Base-by-base conservation (phyloP, 2,329 filamentous ascomycete species). In the Cytospora schulzeri region DNA sequence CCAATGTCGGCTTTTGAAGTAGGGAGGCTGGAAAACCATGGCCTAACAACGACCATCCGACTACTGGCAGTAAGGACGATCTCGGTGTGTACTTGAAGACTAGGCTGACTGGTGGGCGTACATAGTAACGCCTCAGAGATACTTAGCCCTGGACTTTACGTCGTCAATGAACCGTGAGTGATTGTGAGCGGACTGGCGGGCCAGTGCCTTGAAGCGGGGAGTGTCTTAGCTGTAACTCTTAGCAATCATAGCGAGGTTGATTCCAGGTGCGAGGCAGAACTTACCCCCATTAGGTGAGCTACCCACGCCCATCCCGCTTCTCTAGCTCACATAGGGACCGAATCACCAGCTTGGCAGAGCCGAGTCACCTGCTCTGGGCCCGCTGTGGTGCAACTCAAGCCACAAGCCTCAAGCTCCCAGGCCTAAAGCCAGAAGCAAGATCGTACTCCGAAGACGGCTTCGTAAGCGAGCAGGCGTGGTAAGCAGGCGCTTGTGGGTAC, bases 291-390 rank as follows among this genome's bases (percentile, higher is more conserved):
- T 24, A 11, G 45, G 45, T 19, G 6, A 24, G 45, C 19, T 24
- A 24, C 45, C 38, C 38, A 41, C 15, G 38, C 19, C 45, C 45
- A 48, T 22, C n/a, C n/a, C 45, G 15, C 28, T 22, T n/a, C 1
- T 12, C 38, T n/a, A 31, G 19, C 12, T 50, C n/a, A n/a, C n/a
- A n/a, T 35, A 12, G 19, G 29, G 54, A 28, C 33, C 59, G 63
- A 60, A 55, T 57, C 41, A 50, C 31, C 7, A 9, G 29, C 33
- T 22, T 26, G 28, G 14, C 12, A 11, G n/a, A 14, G 11, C 24
- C 41, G 38, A 54, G 56, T 63, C 64, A 66, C 64, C 64, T 66
- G 60, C 41, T 50, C 60, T 31, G 12, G 28, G 29, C n/a, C 19
- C 38, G 55, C 61, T 56, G 60, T 56, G 64, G 60, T 66, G 64